A percentile compares a stretch with the other conserved stretches of the same genome.
These are phyloP conservation scores for Cyphellophora attinorum DNA, from an alignment of 2,329 filamentous ascomycete species.

Conservation along the genomic window DNA sequence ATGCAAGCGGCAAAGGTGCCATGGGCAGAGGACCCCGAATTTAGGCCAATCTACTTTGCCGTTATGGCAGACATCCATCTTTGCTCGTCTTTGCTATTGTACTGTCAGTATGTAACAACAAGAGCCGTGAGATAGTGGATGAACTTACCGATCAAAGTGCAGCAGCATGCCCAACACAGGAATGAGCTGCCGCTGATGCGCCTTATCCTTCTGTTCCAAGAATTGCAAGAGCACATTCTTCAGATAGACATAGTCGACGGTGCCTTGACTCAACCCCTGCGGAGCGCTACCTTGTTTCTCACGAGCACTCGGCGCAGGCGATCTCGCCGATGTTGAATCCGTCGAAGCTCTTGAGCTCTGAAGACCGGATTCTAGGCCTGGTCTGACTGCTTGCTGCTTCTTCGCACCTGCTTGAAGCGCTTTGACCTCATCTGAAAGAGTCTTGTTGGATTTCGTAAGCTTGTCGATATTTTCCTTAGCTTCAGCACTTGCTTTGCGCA, in stretches of 20 bases:
- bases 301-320: constrained; percentile 35
- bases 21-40: no score
- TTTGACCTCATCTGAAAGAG: constrained; percentile 50
- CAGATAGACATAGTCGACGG: constrained; percentile 53
- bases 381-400: constrained; percentile 14
- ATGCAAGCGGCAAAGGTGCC: no score
- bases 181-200: constrained; percentile 57
- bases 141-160: constrained; percentile 52
- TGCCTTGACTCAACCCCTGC: constrained; percentile 19
- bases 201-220: constrained; percentile 57
- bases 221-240: constrained; percentile 60
- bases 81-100: constrained; percentile 61
- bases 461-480: constrained; percentile 67
- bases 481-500: constrained; percentile 70
- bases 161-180: constrained; percentile 57
- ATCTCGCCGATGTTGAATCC: constrained; percentile 34
- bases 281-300: constrained; percentile 19
- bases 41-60: constrained; percentile 33
- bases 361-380: constrained; percentile 31
- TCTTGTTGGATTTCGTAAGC: constrained; percentile 58
- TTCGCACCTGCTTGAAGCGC: constrained; percentile 30
- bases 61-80: constrained; percentile 74
- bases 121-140: not conserved
- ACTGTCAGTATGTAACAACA: constrained; percentile 4
- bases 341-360: constrained; percentile 50